Evolutionary conservation across 352 stramenopile species (phyloP).

Genomic region (Phytophthora boehmeriae): DNA sequence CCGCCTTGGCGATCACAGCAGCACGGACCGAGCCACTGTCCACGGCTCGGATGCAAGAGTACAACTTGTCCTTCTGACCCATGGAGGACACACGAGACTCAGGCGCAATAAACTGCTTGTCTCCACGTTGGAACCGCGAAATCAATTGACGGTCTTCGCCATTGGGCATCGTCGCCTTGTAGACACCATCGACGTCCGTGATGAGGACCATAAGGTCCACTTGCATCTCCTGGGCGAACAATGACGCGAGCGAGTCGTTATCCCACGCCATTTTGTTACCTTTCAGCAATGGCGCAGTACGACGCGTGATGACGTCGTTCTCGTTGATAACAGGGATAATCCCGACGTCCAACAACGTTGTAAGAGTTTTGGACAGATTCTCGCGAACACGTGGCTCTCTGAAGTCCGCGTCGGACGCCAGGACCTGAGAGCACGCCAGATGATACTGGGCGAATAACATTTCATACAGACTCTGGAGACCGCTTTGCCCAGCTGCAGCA

Average conservation of each 20-base stretch:
- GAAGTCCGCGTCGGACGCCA: slow-evolving; percentile 85
- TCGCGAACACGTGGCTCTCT: slow-evolving; percentile 57
- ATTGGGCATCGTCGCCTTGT: slow-evolving; percentile 31
- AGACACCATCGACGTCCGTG: slow-evolving; percentile 78
- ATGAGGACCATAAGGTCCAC: slow-evolving; percentile 82
- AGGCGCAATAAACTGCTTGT: slow-evolving; percentile 46
- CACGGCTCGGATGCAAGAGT: slow-evolving; percentile 81
- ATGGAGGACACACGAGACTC: slow-evolving; percentile 67
- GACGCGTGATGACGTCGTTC: slow-evolving; percentile 83
- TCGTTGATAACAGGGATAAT: slow-evolving; percentile 90
- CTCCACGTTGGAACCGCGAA: slow-evolving; percentile 49
- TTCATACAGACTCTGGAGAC: slow-evolving; percentile 85
- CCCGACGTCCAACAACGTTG: slow-evolving; percentile 72
- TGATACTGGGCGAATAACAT: slow-evolving; percentile 89
- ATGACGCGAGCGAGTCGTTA: slow-evolving; percentile 83
- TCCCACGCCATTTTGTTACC: slow-evolving; percentile 79
- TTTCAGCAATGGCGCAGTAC: slow-evolving; percentile 65
- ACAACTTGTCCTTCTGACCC: slow-evolving; percentile 82
- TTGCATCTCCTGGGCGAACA: slow-evolving; percentile 75
- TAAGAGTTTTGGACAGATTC: slow-evolving; percentile 72
- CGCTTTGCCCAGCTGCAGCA: slow-evolving; percentile 72
- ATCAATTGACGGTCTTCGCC: slow-evolving; percentile 38
- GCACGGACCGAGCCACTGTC: slow-evolving; percentile 65
- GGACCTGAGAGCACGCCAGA: slow-evolving; percentile 79
- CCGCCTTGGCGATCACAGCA: slow-evolving; percentile 71